Percentiles rank a stretch among this genome's conserved stretches.
Conservation (phyloP, 345 rosid species). For the Iberis pinnata region DNA sequence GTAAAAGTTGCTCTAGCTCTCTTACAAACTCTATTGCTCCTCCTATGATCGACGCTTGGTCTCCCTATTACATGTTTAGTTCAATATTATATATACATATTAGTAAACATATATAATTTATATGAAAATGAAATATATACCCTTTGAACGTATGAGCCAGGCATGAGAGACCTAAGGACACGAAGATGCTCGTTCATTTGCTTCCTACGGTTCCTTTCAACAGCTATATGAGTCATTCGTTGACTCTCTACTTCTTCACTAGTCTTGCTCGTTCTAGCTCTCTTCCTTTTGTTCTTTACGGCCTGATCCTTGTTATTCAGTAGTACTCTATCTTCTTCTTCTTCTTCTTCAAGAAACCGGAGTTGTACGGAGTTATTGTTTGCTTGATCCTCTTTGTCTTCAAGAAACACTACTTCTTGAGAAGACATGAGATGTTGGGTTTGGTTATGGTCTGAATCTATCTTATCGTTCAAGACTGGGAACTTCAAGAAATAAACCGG, state of each 20-base stretch:
- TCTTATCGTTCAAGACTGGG: constrained; percentile 61
- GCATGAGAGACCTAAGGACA: constrained; percentile 91
- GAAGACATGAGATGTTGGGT: constrained; percentile 24
- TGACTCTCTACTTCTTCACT: constrained; percentile 93
- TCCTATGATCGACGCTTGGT: constrained; percentile 96
- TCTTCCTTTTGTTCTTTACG: constrained; percentile 65
- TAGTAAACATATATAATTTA: not conserved
- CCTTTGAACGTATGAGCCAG: constrained; percentile 79
- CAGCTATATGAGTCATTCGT: constrained; percentile 87
- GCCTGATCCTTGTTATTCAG: constrained; percentile 30
- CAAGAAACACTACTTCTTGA: constrained; percentile 23
- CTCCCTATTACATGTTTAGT: constrained; percentile 44
- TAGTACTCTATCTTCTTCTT: constrained; percentile 27
- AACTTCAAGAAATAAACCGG: constrained; percentile 85
- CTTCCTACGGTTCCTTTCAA: constrained; percentile 81
- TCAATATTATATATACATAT: not conserved
- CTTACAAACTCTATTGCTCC: constrained; percentile 94
- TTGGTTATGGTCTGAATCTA: constrained; percentile 30
- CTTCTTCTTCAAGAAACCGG: constrained; percentile 32
- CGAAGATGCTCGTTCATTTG: constrained; percentile 97
- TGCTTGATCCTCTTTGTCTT: constrained; percentile 16
- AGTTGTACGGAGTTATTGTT: constrained; percentile 43
- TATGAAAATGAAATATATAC: constrained; percentile 29
- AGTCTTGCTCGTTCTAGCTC: constrained; percentile 67
- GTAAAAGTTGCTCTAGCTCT: constrained; percentile 85